These are phyloP conservation scores for Talaromyces sp. DNA, from an alignment of 2,329 filamentous ascomycete species.

Conservation along the genomic window DNA sequence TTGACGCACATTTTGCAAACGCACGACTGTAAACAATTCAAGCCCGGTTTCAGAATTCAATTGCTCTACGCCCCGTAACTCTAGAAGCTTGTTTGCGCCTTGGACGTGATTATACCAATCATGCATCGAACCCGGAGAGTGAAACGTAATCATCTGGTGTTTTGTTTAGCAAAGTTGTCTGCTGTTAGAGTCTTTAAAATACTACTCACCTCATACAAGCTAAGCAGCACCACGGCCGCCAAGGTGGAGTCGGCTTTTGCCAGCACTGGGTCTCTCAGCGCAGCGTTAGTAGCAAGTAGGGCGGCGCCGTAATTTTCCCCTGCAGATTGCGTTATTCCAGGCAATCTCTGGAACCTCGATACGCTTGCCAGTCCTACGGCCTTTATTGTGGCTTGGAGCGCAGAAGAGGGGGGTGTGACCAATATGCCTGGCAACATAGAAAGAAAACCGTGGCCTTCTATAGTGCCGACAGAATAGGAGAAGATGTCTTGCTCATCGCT, in stretches of 20 bases:
- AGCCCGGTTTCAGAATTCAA: background rate
- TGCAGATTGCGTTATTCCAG: background rate
- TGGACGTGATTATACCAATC: slow-evolving; percentile 14
- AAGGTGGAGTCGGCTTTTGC: slow-evolving; percentile 15
- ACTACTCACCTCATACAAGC: slow-evolving; percentile 15
- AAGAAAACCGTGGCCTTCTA: slow-evolving; percentile 9
- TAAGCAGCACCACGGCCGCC: slow-evolving; percentile 14
- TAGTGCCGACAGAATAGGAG: slow-evolving; percentile 7
- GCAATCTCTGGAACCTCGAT: background rate
- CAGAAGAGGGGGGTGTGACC: background rate
- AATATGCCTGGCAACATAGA: background rate
- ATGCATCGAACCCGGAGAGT: background rate
- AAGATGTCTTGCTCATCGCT: background rate
- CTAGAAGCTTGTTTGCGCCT: slow-evolving; percentile 3
- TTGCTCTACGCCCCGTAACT: background rate
- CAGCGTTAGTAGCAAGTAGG: slow-evolving; percentile 11
- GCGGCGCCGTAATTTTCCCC: slow-evolving; percentile 6
- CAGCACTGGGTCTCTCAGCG: slow-evolving; percentile 7
- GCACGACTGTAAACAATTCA: background rate
- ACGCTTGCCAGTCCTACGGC: background rate
- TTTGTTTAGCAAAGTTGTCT: background rate
- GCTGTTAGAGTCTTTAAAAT: background rate
- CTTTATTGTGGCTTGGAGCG: background rate
- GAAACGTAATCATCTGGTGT: background rate
- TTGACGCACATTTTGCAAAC: background rate